phyloP scores from a whole-genome alignment of 1,139 yeast species.

The Debaryomycetaceae sp. region DNA sequence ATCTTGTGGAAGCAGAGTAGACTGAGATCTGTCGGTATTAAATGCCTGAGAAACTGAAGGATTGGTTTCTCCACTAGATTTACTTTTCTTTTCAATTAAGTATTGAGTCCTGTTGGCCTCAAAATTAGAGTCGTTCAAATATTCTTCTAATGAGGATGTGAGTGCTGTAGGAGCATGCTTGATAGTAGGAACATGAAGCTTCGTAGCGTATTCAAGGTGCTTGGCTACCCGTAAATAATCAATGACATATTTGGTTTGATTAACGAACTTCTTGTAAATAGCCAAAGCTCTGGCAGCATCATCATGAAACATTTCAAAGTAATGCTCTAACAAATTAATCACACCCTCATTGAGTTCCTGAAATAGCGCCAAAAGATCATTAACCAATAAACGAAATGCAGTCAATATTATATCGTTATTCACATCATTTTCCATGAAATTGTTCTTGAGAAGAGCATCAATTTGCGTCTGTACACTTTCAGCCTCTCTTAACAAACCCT shows the following conservation, averaged over 20 bases:
- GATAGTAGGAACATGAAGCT: conserved; percentile 89
- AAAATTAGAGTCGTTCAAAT: conserved; percentile 80
- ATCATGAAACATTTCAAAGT: conserved; percentile 81
- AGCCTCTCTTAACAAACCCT: conserved; percentile 77
- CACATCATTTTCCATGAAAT: conserved; percentile 69
- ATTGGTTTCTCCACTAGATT: conserved; percentile 10
- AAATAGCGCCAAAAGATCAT: conserved; percentile 78
- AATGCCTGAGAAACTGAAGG: background rate
- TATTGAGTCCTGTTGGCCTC: conserved; percentile 78
- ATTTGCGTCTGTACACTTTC: conserved; percentile 84
- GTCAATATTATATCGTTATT: conserved; percentile 81
- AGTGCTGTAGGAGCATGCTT: conserved; percentile 96
- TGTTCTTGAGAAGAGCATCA: conserved; percentile 69
- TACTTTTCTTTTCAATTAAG: conserved; percentile 51
- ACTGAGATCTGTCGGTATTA: background rate
- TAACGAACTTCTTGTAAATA: conserved; percentile 81
- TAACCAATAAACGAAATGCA: conserved; percentile 81
- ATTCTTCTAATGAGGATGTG: conserved; percentile 82
- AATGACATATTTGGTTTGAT: conserved; percentile 83
- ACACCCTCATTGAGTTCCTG: conserved; percentile 94
- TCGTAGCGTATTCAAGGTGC: conserved; percentile 80
- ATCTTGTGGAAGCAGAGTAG: background rate
- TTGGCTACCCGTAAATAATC: conserved; percentile 86
- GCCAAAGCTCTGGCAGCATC: conserved; percentile 87
- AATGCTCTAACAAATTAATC: conserved; percentile 86